Base-by-base conservation (phyloP, 2,329 filamentous ascomycete genomes). In the Aureobasidium melanogenum region DNA sequence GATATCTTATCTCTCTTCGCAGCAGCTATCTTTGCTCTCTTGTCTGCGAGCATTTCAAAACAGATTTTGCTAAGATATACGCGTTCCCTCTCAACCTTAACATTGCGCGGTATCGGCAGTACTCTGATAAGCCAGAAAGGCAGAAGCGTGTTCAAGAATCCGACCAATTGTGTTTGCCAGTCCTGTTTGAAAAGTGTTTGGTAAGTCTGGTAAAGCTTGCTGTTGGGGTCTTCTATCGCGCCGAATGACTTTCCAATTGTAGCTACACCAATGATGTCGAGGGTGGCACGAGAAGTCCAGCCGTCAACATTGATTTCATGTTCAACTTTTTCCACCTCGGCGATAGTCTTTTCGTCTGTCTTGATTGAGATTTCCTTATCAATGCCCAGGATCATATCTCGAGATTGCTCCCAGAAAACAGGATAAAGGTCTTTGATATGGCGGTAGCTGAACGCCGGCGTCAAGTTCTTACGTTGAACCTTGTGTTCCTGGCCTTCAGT, bases 371-470 rank as follows among this genome's bases (percentile, higher is more conserved):
- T 26, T 5, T 59, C 56, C 46, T 62, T 51, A 17, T 62, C 44
- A 1, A 74, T 63, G 30, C 65, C 66, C 22, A 69, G 62, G 6
- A 71, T 66, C 68, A 78, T 70, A 61, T 80, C 78, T 6, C 69
- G 39, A 0, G 86, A 82, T 74, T 95, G 96, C 22, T 75, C 68
- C 91, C 91, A 96, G 73, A 97, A 96, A 6, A 88, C 76, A 0
- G 90, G 87, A 67, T 95, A 94, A 15, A 96, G 76, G 63, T 93
- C 83, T 70, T 94, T 95, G 71, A 96, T 79, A 68, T 95, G 89
- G 24, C 91, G 83, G 69, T 90, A 95, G n/a, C 85, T 81, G 72
- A 96, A 96, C 1, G 90, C 89, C 0, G 91, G 91, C 76, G 87
- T 84, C 19, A 96, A 82, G 62, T 87, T 85, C 71, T 88, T 91